Percentiles rank a stretch among this genome's conserved stretches.
Conservation (phyloP, 1,284 basidiomycete genomes). For the Fomitopsis palustris region DNA sequence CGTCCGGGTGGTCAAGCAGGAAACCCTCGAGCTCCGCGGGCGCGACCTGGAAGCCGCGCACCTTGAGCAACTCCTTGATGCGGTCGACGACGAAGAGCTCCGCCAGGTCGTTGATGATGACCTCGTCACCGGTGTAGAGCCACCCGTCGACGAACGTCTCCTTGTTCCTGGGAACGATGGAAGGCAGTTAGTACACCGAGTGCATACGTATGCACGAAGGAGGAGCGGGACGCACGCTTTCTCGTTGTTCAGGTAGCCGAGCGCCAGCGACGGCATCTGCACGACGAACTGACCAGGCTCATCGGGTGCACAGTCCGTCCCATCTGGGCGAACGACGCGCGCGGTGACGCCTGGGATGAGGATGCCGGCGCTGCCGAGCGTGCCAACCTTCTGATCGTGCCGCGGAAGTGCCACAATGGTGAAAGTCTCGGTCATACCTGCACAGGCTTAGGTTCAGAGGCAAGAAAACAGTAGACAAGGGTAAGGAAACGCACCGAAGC, state of each 20-base stretch:
- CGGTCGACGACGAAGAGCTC: slow-evolving; percentile 43
- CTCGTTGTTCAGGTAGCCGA: slow-evolving; percentile 38
- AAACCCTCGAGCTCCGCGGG: slow-evolving; percentile 46
- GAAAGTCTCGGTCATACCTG: slow-evolving; percentile 43
- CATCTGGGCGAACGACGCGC: slow-evolving; percentile 40
- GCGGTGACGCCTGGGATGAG: slow-evolving; percentile 36
- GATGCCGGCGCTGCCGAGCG: slow-evolving; percentile 34
- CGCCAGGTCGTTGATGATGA: slow-evolving; percentile 33
- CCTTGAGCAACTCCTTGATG: slow-evolving; percentile 29
- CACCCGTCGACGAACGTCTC: slow-evolving; percentile 43
- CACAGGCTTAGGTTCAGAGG: neutral
- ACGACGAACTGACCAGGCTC: slow-evolving; percentile 43
- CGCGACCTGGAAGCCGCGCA: slow-evolving; percentile 30
- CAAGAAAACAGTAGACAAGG: too few relatives aligned
- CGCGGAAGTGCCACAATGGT: slow-evolving; percentile 39
- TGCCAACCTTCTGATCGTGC: slow-evolving; percentile 19
- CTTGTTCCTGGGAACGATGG: slow-evolving; percentile 29
- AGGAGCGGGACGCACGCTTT: slow-evolving; percentile 33
- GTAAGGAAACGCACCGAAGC: slow-evolving; percentile 58
- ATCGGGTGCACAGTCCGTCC: slow-evolving; percentile 33
- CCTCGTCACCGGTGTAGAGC: slow-evolving; percentile 44
- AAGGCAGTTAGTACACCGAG: neutral
- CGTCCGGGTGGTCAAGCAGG: slow-evolving; percentile 67
- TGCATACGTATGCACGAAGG: neutral
- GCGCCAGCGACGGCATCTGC: slow-evolving; percentile 37